phyloP scores from a whole-genome alignment of 148 eudicot species.

The Gaultheria prostrata region DNA sequence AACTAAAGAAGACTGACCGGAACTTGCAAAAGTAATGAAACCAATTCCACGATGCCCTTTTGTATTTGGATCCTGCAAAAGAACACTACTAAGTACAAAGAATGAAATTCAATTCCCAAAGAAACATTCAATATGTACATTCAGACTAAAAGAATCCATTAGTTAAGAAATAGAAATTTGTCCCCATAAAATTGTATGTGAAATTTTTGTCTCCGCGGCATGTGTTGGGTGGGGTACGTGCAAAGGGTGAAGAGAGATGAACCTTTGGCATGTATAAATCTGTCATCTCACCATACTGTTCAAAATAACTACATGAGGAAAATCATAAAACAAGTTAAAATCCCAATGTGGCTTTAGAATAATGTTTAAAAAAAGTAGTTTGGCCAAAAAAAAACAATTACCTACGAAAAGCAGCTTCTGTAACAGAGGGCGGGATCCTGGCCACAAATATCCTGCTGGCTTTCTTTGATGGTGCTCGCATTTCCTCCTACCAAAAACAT shows the following conservation, averaged over 20 bases:
- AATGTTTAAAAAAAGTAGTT: neutral
- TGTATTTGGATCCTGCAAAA: constrained; percentile 67
- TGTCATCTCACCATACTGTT: constrained; percentile 78
- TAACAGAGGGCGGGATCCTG: constrained; percentile 81
- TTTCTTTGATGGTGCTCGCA: constrained; percentile 77
- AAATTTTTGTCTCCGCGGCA: neutral
- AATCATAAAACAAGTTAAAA: neutral
- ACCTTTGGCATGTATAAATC: constrained; percentile 92
- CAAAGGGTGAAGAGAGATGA: constrained; percentile 6
- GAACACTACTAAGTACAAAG: neutral
- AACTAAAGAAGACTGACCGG: constrained; percentile 40
- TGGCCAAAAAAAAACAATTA: constrained; percentile 17
- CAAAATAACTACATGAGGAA: constrained; percentile 68
- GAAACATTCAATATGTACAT: neutral
- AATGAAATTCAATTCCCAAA: neutral
- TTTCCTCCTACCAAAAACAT: constrained; percentile 39
- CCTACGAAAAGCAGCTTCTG: constrained; percentile 79
- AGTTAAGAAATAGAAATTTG: neutral
- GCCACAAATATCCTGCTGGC: constrained; percentile 95
- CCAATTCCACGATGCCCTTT: constrained; percentile 99
- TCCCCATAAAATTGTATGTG: neutral
- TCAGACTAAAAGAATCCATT: neutral
- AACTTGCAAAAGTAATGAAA: constrained; percentile 79
- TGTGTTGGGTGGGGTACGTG: neutral
- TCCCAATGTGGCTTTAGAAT: neutral